A percentile compares a stretch with the other conserved stretches of the same genome.
These are phyloP conservation scores for Dictyostelium intermedium DNA, from an alignment of 78 protist genomes.

Conservation along the genomic window DNA sequence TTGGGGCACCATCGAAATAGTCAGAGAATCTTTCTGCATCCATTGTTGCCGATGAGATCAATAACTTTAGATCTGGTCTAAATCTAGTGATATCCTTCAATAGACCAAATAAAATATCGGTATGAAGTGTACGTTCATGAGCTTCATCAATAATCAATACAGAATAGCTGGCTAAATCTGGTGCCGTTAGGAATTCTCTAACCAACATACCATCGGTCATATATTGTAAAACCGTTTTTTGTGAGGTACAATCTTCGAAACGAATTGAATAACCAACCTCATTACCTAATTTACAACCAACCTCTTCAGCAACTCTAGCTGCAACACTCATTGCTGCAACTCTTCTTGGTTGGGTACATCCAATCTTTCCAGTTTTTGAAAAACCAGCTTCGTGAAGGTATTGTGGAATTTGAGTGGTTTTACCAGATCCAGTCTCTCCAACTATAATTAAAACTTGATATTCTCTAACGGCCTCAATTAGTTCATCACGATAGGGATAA, in stretches of 20 bases:
- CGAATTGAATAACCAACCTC: slow-evolving; percentile 97
- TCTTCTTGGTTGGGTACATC: slow-evolving; percentile 98
- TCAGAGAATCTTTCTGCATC: slow-evolving; percentile 96
- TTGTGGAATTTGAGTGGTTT: slow-evolving; percentile 98
- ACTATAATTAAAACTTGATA: slow-evolving; percentile 67
- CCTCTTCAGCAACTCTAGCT: slow-evolving; percentile 96
- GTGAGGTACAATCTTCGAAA: slow-evolving; percentile 95
- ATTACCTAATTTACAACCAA: slow-evolving; percentile 88
- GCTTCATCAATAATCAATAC: slow-evolving; percentile 99
- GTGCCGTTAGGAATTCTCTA: slow-evolving; percentile 95
- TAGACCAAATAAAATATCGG: slow-evolving; percentile 97
- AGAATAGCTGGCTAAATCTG: slow-evolving; percentile 89
- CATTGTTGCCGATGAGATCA: slow-evolving; percentile 97
- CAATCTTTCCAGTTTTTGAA: slow-evolving; percentile 83
- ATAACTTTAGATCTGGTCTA: slow-evolving; percentile 91
- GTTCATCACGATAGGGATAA: slow-evolving; percentile 83
- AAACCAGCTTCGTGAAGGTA: slow-evolving; percentile 95
- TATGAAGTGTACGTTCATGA: slow-evolving; percentile 99
- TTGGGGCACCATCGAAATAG: slow-evolving; percentile 96
- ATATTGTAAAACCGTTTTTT: slow-evolving; percentile 92
- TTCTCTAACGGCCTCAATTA: slow-evolving; percentile 75
- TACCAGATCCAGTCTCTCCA: slow-evolving; percentile 89
- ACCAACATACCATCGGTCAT: slow-evolving; percentile 99
- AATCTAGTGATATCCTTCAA: slow-evolving; percentile 91
- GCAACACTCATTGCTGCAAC: slow-evolving; percentile 99